These are phyloP conservation scores for Stentor roeselii DNA, from an alignment of 73 alveolate species.

Conservation along the genomic window DNA sequence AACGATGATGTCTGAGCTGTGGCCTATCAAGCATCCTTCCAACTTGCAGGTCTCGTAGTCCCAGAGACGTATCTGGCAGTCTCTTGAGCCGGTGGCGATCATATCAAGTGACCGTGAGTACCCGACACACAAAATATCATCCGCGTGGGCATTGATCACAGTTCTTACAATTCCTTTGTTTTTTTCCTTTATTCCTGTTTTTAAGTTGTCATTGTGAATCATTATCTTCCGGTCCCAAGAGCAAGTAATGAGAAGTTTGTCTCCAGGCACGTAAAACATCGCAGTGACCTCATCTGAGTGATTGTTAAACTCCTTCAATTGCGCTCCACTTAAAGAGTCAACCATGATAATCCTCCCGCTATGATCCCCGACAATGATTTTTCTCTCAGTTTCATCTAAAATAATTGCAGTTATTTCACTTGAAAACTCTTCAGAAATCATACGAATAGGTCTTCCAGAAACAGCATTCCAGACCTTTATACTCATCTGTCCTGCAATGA, in stretches of 20 bases:
- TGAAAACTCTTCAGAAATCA: constrained; percentile 50
- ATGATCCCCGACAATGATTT: constrained; percentile 66
- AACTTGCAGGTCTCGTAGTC: constrained; percentile 61
- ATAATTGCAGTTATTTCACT: constrained; percentile 62
- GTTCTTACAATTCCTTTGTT: constrained; percentile 55
- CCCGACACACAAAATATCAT: constrained; percentile 60
- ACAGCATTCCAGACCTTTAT: constrained; percentile 65
- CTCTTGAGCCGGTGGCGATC: constrained; percentile 68
- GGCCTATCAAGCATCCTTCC: constrained; percentile 56
- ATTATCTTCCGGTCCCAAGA: constrained; percentile 63
- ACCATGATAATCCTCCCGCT: constrained; percentile 55
- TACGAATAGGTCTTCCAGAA: constrained; percentile 61
- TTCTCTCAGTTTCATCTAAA: constrained; percentile 61
- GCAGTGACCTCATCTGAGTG: constrained; percentile 63
- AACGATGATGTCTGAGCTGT: constrained; percentile 50
- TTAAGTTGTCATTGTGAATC: constrained; percentile 58
- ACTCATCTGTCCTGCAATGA: constrained; percentile 63
- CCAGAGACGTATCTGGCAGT: constrained; percentile 60
- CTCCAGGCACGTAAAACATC: constrained; percentile 59
- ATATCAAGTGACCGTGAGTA: constrained; percentile 54
- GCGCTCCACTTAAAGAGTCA: constrained; percentile 59
- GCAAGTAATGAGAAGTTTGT: constrained; percentile 51
- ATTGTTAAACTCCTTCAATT: constrained; percentile 43
- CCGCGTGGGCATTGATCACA: constrained; percentile 48
- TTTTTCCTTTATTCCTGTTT: constrained; percentile 42